Conservation (phyloP, 2,329 filamentous ascomycete genomes). For the Penicillium palitans region DNA sequence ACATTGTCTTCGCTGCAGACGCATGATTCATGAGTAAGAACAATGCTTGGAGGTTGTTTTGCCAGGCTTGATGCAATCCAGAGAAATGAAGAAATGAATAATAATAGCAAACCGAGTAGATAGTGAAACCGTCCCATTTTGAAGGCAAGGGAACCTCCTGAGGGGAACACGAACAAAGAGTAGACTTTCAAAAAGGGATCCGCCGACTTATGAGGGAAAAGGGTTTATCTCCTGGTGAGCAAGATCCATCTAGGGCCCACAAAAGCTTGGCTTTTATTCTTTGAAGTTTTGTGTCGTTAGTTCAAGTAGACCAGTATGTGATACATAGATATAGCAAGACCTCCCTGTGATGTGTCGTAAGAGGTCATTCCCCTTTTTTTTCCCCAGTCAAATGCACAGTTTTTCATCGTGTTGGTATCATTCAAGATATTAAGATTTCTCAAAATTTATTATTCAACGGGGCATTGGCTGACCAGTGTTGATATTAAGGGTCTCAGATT, state of each 20-base stretch:
- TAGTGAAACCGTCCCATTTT: slow-evolving; percentile 12
- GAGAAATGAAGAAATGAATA: slow-evolving; percentile 6
- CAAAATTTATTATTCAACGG: neutral
- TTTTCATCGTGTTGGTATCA: no score
- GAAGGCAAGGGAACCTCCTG: neutral
- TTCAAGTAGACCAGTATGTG: neutral
- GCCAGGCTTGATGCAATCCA: slow-evolving; percentile 6
- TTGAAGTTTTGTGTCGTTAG: neutral
- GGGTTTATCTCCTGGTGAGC: neutral
- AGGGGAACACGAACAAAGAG: neutral
- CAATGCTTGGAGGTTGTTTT: neutral
- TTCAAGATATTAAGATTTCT: neutral
- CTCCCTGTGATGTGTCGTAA: neutral
- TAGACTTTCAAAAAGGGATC: neutral
- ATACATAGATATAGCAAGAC: neutral
- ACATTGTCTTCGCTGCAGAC: neutral
- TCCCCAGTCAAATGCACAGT: neutral
- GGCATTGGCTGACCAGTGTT: neutral
- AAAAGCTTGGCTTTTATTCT: neutral
- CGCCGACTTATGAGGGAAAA: neutral
- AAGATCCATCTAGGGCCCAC: neutral
- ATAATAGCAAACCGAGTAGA: slow-evolving; percentile 8
- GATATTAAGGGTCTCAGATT: slow-evolving; percentile 4
- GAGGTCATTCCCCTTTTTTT: neutral
- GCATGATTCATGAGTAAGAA: neutral